These are phyloP conservation scores for Kodamaea ohmeri DNA, from an alignment of 1,139 yeast genomes.

Conservation along the genomic window DNA sequence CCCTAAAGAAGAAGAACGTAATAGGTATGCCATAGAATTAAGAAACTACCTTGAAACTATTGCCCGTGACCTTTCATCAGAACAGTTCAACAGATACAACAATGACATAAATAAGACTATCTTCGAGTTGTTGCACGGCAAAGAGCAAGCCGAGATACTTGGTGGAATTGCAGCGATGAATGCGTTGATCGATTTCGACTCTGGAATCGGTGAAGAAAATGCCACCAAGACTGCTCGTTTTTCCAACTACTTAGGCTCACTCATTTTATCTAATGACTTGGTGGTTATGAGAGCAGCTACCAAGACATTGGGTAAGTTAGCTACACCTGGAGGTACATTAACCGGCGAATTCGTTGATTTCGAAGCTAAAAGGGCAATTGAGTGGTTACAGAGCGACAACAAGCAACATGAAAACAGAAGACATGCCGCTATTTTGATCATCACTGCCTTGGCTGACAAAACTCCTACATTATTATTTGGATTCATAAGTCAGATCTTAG, in stretches of 20 bases:
- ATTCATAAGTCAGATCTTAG: constrained; percentile 74
- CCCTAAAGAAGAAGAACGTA: constrained; percentile 48
- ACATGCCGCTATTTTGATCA: constrained; percentile 86
- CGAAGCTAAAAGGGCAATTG: constrained; percentile 86
- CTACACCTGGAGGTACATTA: constrained; percentile 83
- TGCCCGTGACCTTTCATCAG: constrained; percentile 73
- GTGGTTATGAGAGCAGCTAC: constrained; percentile 88
- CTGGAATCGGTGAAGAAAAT: constrained; percentile 64
- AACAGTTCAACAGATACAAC: constrained; percentile 75
- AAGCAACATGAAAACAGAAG: constrained; percentile 76
- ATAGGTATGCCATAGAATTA: constrained; percentile 62
- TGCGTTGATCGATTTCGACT: constrained; percentile 76
- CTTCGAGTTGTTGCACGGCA: constrained; percentile 78
- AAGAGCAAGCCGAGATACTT: constrained; percentile 66
- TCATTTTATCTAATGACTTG: constrained; percentile 78
- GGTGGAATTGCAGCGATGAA: constrained; percentile 94
- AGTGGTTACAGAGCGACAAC: constrained; percentile 81
- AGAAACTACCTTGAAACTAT: constrained; percentile 64
- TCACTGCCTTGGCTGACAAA: constrained; percentile 80
- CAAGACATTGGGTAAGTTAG: constrained; percentile 78
- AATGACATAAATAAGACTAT: constrained; percentile 86
- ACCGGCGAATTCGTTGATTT: constrained; percentile 92
- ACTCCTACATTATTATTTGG: constrained; percentile 82
- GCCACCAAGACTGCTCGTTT: constrained; percentile 88
- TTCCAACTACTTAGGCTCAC: constrained; percentile 79